phyloP scores from a whole-genome alignment of 441 rosid genomes.

The Euphorbia corollata region DNA sequence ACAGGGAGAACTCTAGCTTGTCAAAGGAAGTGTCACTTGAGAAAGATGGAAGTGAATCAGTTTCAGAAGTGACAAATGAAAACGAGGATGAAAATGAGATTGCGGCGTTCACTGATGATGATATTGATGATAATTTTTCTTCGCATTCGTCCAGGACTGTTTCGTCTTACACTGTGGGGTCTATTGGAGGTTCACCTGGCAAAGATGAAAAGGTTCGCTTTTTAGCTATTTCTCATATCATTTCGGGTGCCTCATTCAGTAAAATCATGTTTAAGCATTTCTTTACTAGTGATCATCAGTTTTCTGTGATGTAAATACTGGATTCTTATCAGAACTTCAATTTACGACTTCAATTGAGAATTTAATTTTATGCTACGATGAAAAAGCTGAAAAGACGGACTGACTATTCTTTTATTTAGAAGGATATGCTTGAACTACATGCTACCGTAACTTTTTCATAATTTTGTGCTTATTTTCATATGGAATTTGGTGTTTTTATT shows the following conservation, averaged over 20 bases:
- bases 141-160: conserved; percentile 42
- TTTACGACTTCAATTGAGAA: not conserved
- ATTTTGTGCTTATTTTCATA: not conserved
- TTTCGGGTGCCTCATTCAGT: not conserved
- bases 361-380: not conserved
- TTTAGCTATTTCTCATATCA: not conserved
- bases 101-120: conserved; percentile 70
- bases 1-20: conserved; percentile 35
- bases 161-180: conserved; percentile 38
- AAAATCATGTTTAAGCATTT: not conserved
- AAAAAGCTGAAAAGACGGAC: not conserved
- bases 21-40: conserved; percentile 42
- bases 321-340: not conserved
- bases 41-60: conserved; percentile 48
- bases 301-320: not conserved
- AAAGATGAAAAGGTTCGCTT: conserved; percentile 42
- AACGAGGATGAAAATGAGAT: conserved; percentile 51
- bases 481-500: not conserved
- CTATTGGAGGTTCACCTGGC: conserved; percentile 28
- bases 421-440: not conserved
- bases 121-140: conserved; percentile 44
- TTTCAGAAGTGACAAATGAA: conserved; percentile 44
- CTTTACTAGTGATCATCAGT: not conserved
- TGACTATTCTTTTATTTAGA: conserved; percentile 5
- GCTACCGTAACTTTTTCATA: not conserved